Evolutionary conservation across 768 basidiomycete species (phyloP), one percentile per base, ranked within the genome.

Genomic region (Pilatotrama ljubarskyi): DNA sequence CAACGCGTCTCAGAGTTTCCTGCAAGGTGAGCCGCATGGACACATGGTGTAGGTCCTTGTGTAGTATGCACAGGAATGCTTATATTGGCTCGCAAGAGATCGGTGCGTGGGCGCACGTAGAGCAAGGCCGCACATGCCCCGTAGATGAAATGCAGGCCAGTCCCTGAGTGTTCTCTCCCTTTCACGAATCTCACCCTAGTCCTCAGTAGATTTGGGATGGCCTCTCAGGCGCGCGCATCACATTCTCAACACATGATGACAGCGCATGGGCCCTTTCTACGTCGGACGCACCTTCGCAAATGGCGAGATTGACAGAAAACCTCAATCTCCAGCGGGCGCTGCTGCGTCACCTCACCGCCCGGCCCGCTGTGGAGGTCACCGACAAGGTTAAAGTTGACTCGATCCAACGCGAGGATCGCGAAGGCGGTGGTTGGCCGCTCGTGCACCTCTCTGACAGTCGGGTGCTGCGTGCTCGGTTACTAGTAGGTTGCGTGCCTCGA

Each of bases 251-350:
- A 8, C 56, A 63, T 10, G 61, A 62, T 22, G 61, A 48, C 18
- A 20, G 41, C 9, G 79, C 88, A 0, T 75, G 82, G 1, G 82
- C 85, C 20, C 58, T 84, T 20, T 32, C 29, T 29, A 50, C 48
- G 0, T 17, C 47, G 18, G 46, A 59, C 1, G 68, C 72, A 22
- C 70, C 68, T 6, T 60, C 61, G 26, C 78, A 79, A 72, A 93
- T 98, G 89, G 86, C 94, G 15, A 85, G 84, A 22, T 76, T 98
- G 68, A 93, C 88, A 0, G 97, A 99, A 74, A 98, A 95, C 68
- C 77, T 94, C 44, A 98, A 98, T 69, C 79, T 99, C 1, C 97
- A 98, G 74, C 84, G 88, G 1, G 94, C 84, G 1, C 83, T 95
- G 35, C 80, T 98, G 14, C 78, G 79, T 1, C 83, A 84, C 66